phyloP scores from a whole-genome alignment of 2,329 filamentous ascomycete genomes.

The Metarhizium sp. region DNA sequence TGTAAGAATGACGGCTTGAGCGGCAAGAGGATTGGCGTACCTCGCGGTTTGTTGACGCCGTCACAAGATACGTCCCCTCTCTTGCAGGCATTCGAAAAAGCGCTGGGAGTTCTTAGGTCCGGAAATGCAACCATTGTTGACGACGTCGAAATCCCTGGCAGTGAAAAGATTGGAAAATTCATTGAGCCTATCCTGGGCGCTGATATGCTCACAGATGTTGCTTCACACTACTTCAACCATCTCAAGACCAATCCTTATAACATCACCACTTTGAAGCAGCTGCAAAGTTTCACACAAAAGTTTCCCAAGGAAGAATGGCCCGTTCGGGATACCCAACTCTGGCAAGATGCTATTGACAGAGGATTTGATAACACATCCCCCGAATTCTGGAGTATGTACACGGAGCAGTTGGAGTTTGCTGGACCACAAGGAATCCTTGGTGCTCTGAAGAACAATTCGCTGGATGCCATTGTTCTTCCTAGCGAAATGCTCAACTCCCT shows the following conservation, averaged over 20 bases:
- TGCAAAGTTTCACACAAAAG: constrained; percentile 45
- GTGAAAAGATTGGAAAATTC: constrained; percentile 16
- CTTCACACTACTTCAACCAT: constrained; percentile 40
- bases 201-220: constrained; percentile 48
- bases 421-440: constrained; percentile 50
- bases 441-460: constrained; percentile 40
- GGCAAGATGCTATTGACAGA: constrained; percentile 43
- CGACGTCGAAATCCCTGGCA: constrained; percentile 12
- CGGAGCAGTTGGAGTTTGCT: constrained; percentile 39
- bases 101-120: constrained; percentile 39
- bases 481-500: constrained; percentile 36
- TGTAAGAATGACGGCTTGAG: constrained; percentile 42
- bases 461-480: constrained; percentile 53
- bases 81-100: constrained; percentile 35
- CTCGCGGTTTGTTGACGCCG: constrained; percentile 29
- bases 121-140: constrained; percentile 52
- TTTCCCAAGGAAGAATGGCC: constrained; percentile 47
- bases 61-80: background rate
- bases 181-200: constrained; percentile 29
- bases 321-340: constrained; percentile 43
- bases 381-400: constrained; percentile 49
- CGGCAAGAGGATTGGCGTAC: constrained; percentile 55
- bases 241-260: constrained; percentile 49
- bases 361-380: constrained; percentile 44
- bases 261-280: constrained; percentile 39